Conservation (phyloP, 352 stramenopile genomes). For the Pythium plurisporium region DNA sequence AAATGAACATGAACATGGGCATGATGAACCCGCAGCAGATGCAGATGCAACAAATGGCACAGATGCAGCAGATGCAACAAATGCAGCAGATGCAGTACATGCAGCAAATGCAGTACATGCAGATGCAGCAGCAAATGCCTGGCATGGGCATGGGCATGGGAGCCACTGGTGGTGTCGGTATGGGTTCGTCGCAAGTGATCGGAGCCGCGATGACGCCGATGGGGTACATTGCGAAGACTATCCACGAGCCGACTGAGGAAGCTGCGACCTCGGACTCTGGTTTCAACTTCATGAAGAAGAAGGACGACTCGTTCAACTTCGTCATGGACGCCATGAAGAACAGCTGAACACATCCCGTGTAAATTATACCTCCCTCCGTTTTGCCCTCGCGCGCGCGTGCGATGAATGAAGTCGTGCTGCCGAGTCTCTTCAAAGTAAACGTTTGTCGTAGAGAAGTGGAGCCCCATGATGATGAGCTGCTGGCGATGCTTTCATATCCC, state of each 20-base stretch:
- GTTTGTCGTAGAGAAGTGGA: conserved; percentile 20
- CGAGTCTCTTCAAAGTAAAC: conserved; percentile 10
- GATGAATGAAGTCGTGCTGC: conserved; percentile 21
- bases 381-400: conserved; percentile 14
- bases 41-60: conserved; percentile 52
- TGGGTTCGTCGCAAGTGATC: conserved; percentile 64
- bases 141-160: conserved; percentile 30
- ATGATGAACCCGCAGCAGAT: conserved; percentile 77
- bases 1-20: conserved; percentile 38
- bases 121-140: conserved; percentile 62
- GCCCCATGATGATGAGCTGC: conserved; percentile 6
- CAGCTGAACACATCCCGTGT: conserved; percentile 46
- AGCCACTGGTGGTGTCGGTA: conserved; percentile 20
- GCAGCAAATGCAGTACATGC: conserved; percentile 69
- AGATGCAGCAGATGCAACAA: conserved; percentile 49
- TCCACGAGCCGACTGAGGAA: conserved; percentile 76
- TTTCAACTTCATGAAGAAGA: conserved; percentile 87
- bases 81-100: conserved; percentile 72
- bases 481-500: conserved; percentile 16
- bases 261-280: conserved; percentile 52
- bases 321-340: conserved; percentile 89
- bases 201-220: conserved; percentile 79
- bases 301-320: conserved; percentile 88
- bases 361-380: conserved; percentile 43
- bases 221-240: conserved; percentile 86